phyloP scores from a whole-genome alignment of 192 early-diverging fungal genomes.

The Ambispora gerdemannii region DNA sequence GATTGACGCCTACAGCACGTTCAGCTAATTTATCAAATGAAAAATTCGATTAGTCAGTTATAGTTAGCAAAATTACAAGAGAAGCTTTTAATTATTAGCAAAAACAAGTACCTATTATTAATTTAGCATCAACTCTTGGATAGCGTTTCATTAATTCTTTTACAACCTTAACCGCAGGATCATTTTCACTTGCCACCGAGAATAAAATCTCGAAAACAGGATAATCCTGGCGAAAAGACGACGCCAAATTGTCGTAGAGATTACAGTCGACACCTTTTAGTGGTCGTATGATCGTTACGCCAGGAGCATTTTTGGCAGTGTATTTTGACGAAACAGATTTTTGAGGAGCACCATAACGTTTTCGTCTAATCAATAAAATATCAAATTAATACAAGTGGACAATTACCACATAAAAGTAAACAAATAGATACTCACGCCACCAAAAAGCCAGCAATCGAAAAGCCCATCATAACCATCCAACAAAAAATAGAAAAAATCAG shows the following conservation, averaged over 20 bases:
- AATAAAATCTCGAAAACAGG: constrained; percentile 87
- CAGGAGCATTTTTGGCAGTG: constrained; percentile 50
- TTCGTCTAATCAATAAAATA: constrained; percentile 25
- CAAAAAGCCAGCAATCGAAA: not conserved
- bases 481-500: constrained; percentile 41
- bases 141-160: constrained; percentile 63
- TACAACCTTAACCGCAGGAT: constrained; percentile 81
- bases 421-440: constrained; percentile 17
- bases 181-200: constrained; percentile 73
- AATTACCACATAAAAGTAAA: not conserved
- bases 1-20: constrained; percentile 80
- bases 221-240: constrained; percentile 87
- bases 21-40: constrained; percentile 51
- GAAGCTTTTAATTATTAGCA: not conserved
- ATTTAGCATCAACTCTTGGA: constrained; percentile 68
- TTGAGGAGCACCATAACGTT: constrained; percentile 34
- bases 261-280: constrained; percentile 90
- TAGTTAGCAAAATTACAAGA: constrained; percentile 29
- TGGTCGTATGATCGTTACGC: constrained; percentile 90
- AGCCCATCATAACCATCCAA: constrained; percentile 34
- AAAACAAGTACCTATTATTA: constrained; percentile 69
- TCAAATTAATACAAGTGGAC: not conserved
- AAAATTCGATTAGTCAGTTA: not conserved
- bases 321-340: constrained; percentile 41
- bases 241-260: constrained; percentile 75